Percentiles rank a stretch among this genome's conserved stretches.
phyloP scores from a whole-genome alignment of 192 early-diverging fungal species.

The Neocallimastix lanati region DNA sequence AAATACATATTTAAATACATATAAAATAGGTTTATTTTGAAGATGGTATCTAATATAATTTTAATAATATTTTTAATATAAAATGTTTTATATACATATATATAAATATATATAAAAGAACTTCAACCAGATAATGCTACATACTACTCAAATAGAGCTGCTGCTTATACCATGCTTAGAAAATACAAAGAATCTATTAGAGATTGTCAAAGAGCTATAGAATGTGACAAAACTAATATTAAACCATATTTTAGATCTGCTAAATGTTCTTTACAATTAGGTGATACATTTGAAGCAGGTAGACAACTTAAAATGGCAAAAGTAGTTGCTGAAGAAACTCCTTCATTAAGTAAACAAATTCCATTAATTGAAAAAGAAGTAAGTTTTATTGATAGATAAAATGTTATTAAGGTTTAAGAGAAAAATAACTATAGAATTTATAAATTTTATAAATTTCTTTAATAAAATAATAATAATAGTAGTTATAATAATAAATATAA shows the following conservation, averaged over 20 bases:
- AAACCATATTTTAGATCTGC: conserved; percentile 51
- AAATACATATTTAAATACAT: no score
- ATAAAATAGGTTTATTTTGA: no score
- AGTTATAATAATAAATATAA: no score
- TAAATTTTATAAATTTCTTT: no score
- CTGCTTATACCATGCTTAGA: conserved; percentile 51
- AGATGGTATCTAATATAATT: no score
- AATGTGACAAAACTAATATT: conserved; percentile 31
- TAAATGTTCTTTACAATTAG: conserved; percentile 53
- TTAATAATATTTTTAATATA: no score
- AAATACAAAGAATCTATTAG: conserved; percentile 32
- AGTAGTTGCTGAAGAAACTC: background rate
- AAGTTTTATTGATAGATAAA: no score
- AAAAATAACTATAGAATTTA: no score
- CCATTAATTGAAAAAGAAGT: background rate
- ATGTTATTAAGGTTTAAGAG: no score
- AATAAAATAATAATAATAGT: no score
- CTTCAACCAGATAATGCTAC: conserved; percentile 36
- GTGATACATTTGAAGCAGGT: conserved; percentile 43
- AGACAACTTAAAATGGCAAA: background rate
- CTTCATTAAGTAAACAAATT: background rate
- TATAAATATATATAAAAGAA: no score
- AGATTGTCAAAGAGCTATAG: conserved; percentile 41
- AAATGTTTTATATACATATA: no score
- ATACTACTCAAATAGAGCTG: conserved; percentile 60